Conservation (phyloP, 106 monocot genomes). For the Agapanthus africanus region DNA sequence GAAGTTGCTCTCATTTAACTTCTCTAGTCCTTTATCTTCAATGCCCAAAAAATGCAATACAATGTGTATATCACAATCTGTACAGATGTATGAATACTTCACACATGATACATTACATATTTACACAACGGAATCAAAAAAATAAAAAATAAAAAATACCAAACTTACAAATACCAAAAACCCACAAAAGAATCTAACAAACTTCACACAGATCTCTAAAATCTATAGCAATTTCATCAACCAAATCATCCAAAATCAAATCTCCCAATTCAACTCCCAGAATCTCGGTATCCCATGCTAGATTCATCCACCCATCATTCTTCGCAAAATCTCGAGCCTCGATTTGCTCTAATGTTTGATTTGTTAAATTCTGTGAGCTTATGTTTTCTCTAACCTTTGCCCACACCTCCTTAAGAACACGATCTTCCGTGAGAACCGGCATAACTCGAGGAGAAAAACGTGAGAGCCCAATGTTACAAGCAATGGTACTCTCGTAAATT, state of each 20-base stretch:
- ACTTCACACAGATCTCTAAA: no score
- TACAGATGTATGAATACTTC: no score
- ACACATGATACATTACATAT: no score
- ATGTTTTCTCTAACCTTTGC: slow-evolving; percentile 31
- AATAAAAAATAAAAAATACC: no score
- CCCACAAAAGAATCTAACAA: no score
- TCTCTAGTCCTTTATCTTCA: no score
- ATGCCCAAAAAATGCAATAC: no score
- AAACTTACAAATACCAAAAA: no score
- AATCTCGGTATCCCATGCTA: slow-evolving; percentile 33
- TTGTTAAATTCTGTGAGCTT: slow-evolving; percentile 11
- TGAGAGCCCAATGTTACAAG: slow-evolving; percentile 20
- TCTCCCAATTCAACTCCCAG: slow-evolving; percentile 38
- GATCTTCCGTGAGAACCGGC: slow-evolving; percentile 33
- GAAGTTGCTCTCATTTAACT: no score
- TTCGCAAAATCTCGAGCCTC: slow-evolving; percentile 28
- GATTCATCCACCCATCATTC: slow-evolving; percentile 64
- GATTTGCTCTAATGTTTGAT: slow-evolving; percentile 13
- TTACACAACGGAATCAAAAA: no score
- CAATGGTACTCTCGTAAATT: slow-evolving; percentile 30
- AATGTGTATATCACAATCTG: no score
- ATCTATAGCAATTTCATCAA: slow-evolving; percentile 35
- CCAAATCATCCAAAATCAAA: slow-evolving; percentile 54
- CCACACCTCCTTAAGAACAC: slow-evolving; percentile 65
- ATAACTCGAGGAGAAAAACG: slow-evolving; percentile 13